Evolutionary conservation across 495 filamentous ascomycete species (phyloP).

Genomic region (Neurospora tetrasperma): DNA sequence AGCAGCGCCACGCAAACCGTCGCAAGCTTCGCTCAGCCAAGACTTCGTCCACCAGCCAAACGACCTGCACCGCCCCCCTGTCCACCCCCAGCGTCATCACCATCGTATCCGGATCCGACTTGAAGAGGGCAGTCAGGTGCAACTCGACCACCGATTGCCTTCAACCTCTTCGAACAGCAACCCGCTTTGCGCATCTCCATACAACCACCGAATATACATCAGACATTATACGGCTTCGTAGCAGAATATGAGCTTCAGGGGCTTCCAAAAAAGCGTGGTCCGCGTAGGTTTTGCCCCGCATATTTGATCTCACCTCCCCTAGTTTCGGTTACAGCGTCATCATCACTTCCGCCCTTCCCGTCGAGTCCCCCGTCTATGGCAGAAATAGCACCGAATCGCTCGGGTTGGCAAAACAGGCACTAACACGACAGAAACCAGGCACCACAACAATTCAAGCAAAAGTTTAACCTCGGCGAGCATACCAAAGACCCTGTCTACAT

Average conservation of each 20-base stretch:
- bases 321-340: not conserved
- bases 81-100: not conserved
- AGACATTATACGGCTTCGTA: not conserved
- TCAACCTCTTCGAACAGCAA: not conserved
- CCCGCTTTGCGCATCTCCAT: not conserved
- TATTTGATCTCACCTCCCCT: not conserved
- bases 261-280: constrained; percentile 79
- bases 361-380: not conserved
- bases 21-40: not conserved
- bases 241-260: constrained; percentile 83
- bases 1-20: not conserved
- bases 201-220: not conserved
- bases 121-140: not conserved
- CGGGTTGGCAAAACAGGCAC: not conserved
- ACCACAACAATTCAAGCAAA: constrained; percentile 81
- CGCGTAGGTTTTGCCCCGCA: constrained; percentile 45
- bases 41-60: not conserved
- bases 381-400: not conserved
- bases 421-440: constrained; percentile 40
- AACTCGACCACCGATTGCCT: not conserved
- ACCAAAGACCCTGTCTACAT: constrained; percentile 91
- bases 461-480: constrained; percentile 89
- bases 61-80: not conserved
- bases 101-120: not conserved
- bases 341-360: not conserved